These are phyloP conservation scores for Castanea crenata DNA, from an alignment of 306 rosid species.

Conservation along the genomic window DNA sequence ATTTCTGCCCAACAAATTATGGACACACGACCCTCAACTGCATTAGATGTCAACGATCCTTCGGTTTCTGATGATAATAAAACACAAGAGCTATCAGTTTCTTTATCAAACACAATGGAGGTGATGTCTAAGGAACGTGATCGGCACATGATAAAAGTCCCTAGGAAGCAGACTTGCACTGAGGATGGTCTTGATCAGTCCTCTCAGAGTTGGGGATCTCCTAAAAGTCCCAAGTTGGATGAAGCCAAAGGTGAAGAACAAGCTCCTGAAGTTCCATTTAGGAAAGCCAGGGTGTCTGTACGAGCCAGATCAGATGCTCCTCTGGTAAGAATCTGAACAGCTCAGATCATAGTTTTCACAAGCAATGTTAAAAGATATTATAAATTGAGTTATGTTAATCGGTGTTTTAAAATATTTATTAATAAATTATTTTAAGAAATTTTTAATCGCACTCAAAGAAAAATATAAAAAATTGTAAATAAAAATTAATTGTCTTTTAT, in stretches of 20 bases:
- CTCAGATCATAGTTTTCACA: neutral
- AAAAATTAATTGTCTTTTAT: no score
- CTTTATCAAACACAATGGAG: slow-evolving; percentile 26
- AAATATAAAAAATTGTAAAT: no score
- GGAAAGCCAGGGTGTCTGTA: slow-evolving; percentile 54
- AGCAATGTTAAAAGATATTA: no score
- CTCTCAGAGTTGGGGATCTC: slow-evolving; percentile 36
- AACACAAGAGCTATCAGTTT: slow-evolving; percentile 20
- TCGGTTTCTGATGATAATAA: slow-evolving; percentile 27
- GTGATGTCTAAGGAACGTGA: slow-evolving; percentile 29
- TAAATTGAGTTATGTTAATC: fast-evolving
- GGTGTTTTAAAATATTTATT: fast-evolving
- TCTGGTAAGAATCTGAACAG: slow-evolving; percentile 18
- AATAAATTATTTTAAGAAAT: no score
- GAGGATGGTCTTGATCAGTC: slow-evolving; percentile 33
- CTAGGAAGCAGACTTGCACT: slow-evolving; percentile 25
- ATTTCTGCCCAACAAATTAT: slow-evolving; percentile 7
- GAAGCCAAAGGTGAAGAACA: slow-evolving; percentile 26
- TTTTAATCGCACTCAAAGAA: fast-evolving
- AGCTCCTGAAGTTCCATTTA: slow-evolving; percentile 22
- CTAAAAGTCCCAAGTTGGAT: slow-evolving; percentile 22
- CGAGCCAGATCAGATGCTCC: slow-evolving; percentile 57
- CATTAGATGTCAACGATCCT: slow-evolving; percentile 21
- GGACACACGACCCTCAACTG: slow-evolving; percentile 11
- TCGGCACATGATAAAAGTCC: slow-evolving; percentile 10